Evolutionary conservation across 768 basidiomycete species (phyloP).

Genomic region (Mrakia frigida): DNA sequence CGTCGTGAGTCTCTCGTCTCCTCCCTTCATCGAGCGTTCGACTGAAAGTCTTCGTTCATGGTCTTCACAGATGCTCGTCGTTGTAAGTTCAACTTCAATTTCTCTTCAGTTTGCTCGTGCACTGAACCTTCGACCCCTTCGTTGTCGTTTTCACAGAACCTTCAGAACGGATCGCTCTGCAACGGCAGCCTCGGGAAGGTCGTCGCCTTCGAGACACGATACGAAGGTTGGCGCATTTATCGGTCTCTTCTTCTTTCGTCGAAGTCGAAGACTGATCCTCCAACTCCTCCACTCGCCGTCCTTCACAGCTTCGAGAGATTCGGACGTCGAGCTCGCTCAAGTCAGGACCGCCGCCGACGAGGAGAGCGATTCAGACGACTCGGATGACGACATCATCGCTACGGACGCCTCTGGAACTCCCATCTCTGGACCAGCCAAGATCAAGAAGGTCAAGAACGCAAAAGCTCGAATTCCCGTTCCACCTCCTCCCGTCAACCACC

Average conservation of each 20-base stretch:
- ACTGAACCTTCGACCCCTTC: not conserved
- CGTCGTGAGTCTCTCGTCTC: not conserved
- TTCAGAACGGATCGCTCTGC: not conserved
- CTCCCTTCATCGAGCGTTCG: not conserved
- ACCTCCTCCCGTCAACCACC: not conserved
- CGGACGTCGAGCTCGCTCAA: not conserved
- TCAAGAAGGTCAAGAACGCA: not conserved
- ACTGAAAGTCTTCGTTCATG: not conserved
- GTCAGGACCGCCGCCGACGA: not conserved
- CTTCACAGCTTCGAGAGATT: not conserved
- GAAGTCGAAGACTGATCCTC: too few relatives aligned
- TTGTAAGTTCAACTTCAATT: not conserved
- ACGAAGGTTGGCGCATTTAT: not conserved
- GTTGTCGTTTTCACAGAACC: not conserved
- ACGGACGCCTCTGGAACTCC: not conserved
- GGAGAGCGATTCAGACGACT: not conserved
- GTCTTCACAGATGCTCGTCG: slow-evolving; percentile 4
- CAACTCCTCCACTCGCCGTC: not conserved
- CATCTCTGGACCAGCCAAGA: too few relatives aligned
- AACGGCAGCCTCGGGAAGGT: slow-evolving; percentile 25
- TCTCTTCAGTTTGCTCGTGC: not conserved
- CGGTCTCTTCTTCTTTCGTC: not conserved
- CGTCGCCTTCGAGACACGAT: slow-evolving; percentile 10
- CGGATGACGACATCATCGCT: not conserved
- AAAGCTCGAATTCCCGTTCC: not conserved